phyloP scores from a whole-genome alignment of 257 asterid species.

The Prunella vulgaris region DNA sequence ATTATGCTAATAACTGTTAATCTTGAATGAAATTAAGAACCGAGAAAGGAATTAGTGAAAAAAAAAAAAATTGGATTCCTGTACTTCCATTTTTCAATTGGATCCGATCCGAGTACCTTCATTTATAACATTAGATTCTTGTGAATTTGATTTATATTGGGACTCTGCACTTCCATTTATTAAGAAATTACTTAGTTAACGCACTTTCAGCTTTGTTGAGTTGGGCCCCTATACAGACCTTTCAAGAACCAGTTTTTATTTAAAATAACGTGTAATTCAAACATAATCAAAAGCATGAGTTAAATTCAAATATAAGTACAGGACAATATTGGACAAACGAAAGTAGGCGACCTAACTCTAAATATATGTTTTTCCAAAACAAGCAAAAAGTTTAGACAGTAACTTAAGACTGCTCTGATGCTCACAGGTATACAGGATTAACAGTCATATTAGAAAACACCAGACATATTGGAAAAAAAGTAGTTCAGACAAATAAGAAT shows the following conservation, averaged over 20 bases:
- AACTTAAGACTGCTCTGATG: neutral
- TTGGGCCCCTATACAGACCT: neutral
- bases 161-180: neutral
- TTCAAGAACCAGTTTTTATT: neutral
- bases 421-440: slow-evolving; percentile 8
- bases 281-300: neutral
- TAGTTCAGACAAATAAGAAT: neutral
- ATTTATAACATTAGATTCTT: neutral
- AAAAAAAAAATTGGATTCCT: neutral
- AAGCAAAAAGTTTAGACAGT: neutral
- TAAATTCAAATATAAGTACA: neutral
- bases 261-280: neutral
- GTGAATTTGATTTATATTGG: neutral
- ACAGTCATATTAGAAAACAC: neutral
- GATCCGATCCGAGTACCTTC: neutral
- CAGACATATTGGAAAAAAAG: too few species aligned
- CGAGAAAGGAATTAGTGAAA: neutral
- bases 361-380: neutral
- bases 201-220: neutral
- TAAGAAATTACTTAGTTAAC: neutral
- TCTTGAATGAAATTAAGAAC: slow-evolving; percentile 5
- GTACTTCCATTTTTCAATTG: neutral
- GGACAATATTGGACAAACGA: neutral
- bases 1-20: neutral
- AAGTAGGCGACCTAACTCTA: neutral